Percentiles rank a stretch among this genome's conserved stretches.
Conservation (phyloP, 1,284 basidiomycete species). For the Cryptococcus maquisensis region DNA sequence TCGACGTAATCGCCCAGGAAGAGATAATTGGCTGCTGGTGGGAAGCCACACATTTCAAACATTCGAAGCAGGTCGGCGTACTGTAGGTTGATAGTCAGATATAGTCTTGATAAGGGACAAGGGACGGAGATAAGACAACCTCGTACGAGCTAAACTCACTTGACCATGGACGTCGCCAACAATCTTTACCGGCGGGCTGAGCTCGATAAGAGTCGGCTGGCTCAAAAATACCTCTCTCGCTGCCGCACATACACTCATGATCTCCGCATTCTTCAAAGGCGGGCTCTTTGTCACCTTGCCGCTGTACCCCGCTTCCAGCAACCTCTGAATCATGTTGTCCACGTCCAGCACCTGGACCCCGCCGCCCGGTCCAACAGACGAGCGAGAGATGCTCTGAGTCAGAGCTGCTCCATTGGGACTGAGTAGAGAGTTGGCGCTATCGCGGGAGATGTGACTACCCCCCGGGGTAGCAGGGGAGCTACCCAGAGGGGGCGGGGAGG, state of each 20-base stretch:
- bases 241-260: slow-evolving; percentile 59
- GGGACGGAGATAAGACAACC: not conserved
- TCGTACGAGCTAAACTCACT: not conserved
- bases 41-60: slow-evolving; percentile 99
- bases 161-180: slow-evolving; percentile 16
- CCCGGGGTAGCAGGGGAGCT: not conserved
- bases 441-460: slow-evolving; percentile 19
- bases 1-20: slow-evolving; percentile 99
- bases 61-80: slow-evolving; percentile 97
- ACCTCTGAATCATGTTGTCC: slow-evolving; percentile 96
- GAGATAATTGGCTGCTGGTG: slow-evolving; percentile 94
- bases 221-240: slow-evolving; percentile 60
- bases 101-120: not conserved
- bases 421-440: slow-evolving; percentile 24
- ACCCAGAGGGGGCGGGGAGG: slow-evolving; percentile 23
- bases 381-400: slow-evolving; percentile 34
- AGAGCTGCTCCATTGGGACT: slow-evolving; percentile 31
- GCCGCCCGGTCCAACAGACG: slow-evolving; percentile 20
- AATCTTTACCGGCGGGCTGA: slow-evolving; percentile 62
- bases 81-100: slow-evolving; percentile 18
- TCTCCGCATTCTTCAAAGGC: slow-evolving; percentile 85
- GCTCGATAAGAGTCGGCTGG: slow-evolving; percentile 60
- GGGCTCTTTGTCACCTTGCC: slow-evolving; percentile 91
- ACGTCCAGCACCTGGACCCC: slow-evolving; percentile 70
- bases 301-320: slow-evolving; percentile 95